phyloP scores from a whole-genome alignment of 176 grass and related monocot genomes.

The Carex cristatella region DNA sequence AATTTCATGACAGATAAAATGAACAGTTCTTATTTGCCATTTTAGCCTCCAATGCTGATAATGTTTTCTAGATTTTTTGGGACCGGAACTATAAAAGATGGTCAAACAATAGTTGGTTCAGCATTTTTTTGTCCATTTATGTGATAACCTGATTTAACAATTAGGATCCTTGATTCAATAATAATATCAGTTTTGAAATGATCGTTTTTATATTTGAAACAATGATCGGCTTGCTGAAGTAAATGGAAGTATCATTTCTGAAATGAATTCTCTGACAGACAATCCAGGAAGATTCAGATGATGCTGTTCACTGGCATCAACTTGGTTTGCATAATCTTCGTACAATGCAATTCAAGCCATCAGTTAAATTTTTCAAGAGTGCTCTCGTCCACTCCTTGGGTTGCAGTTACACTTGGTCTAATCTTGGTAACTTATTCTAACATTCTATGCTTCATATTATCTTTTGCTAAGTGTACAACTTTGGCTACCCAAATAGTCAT shows the following conservation, averaged over 20 bases:
- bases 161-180: not conserved
- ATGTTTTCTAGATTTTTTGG: not conserved
- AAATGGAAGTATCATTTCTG: conserved; percentile 7
- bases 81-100: not conserved
- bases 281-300: conserved; percentile 90
- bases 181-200: not conserved
- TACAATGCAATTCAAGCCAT: conserved; percentile 63
- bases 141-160: not conserved
- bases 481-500: not conserved
- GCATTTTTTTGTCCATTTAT: not conserved
- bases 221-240: not conserved
- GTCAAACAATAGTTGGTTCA: not conserved
- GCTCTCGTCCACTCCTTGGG: conserved; percentile 62
- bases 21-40: not conserved
- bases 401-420: conserved; percentile 93
- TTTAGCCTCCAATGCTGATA: not conserved
- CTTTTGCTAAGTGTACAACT: not conserved
- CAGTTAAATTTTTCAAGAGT: conserved; percentile 88
- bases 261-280: conserved; percentile 44
- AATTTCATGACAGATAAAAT: not conserved
- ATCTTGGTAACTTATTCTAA: conserved; percentile 61
- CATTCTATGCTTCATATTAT: not conserved
- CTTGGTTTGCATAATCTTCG: conserved; percentile 91
- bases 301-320: conserved; percentile 98
- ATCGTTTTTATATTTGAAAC: conserved; percentile 17